These are phyloP conservation scores for Skeletonema marinoi DNA, from an alignment of 108 stramenopile genomes.

Conservation along the genomic window DNA sequence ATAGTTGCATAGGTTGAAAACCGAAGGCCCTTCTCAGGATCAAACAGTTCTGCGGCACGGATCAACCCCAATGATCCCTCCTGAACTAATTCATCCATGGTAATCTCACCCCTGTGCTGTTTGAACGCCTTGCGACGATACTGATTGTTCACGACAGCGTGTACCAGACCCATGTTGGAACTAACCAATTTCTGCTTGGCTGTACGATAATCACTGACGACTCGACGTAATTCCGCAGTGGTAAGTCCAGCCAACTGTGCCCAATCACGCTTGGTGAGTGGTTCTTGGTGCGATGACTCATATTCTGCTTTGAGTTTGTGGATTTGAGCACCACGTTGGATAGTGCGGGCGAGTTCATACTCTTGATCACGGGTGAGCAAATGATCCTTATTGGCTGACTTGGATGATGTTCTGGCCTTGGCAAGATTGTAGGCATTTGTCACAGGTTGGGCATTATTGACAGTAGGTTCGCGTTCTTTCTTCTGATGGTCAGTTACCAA, in stretches of 20 bases:
- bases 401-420: background rate
- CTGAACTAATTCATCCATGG: conserved; percentile 88
- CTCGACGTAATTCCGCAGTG: conserved; percentile 56
- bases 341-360: conserved; percentile 67
- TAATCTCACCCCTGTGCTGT: conserved; percentile 21
- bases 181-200: conserved; percentile 78
- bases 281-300: conserved; percentile 42
- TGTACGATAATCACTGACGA: conserved; percentile 63
- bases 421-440: background rate
- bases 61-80: conserved; percentile 92
- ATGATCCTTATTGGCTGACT: background rate
- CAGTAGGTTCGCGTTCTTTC: background rate
- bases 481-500: background rate
- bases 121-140: conserved; percentile 33
- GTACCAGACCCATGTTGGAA: conserved; percentile 83
- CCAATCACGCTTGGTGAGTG: conserved; percentile 65
- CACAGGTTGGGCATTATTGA: background rate
- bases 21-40: conserved; percentile 85
- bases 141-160: conserved; percentile 67
- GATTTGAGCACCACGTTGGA: conserved; percentile 68
- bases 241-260: conserved; percentile 58
- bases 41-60: conserved; percentile 92
- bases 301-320: conserved; percentile 64
- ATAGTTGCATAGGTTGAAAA: conserved; percentile 97
- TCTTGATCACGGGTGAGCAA: conserved; percentile 69